Base-by-base conservation (phyloP, 2,329 filamentous ascomycete genomes). In the Cladobotryum protrusum region DNA sequence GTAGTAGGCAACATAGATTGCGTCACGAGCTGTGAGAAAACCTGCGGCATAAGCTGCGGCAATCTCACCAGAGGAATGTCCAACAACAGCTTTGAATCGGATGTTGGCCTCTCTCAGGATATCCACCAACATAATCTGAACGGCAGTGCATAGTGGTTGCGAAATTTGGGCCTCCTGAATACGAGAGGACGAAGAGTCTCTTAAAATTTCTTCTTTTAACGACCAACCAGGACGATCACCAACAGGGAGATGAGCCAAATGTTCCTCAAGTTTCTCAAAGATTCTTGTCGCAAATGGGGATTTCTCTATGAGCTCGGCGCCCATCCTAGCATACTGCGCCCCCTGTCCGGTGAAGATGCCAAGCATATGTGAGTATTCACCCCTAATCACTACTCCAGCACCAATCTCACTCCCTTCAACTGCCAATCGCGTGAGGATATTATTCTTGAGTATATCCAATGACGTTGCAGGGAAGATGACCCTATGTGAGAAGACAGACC, bases 331-430 rank as follows among this genome's bases (percentile, higher is more conserved):
- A 60, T 61, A 67, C 45, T 68, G 64, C 0, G 63, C 64, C 3
- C 65, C 66, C 43, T 68, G 65, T 1, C 65, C 65, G 1, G 65
- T 67, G 51, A 67, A 67, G 14, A 67, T 52, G 20, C 59, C 60
- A 15, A 62, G 51, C 9, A 60, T 54, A 8, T 41, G 15, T 12
- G 39, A n/a, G 12, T 6, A n/a, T 13, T 12, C 3, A 7, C n/a
- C 11, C n/a, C 18, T 24, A 7, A 24, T 18, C 9, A 18, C 6
- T 18, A 9, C 18, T 18, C 19, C 18, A 15, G 5, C n/a, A 41
- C 19, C 39, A 24, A 24, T 24, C 7, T 24, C 20, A 24, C 20
- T 7, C 7, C 7, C 20, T 4, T 24, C 7, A 24, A 24, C 7
- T 24, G 20, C 20, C 20, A 24, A 24, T 24, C 20, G 20, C 20